Evolutionary conservation across 2,329 filamentous ascomycete genomes (phyloP), one percentile per base, ranked within the genome.

Genomic region (Penicillium sp.): DNA sequence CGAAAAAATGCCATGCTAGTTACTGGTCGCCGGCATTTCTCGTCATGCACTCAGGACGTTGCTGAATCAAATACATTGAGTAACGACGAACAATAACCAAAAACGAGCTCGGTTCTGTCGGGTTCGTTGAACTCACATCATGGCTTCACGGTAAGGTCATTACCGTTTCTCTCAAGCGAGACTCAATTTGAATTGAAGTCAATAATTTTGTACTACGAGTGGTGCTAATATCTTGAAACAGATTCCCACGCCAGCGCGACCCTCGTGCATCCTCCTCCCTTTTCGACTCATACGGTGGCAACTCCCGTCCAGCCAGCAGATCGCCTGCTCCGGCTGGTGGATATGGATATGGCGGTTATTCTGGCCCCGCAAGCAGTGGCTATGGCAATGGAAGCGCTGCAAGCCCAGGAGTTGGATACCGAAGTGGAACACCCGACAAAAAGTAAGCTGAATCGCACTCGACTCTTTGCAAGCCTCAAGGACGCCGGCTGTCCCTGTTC

Each of bases 221-320:
- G n/a, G n/a, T n/a, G n/a, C n/a, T n/a, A n/a, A n/a, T n/a, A n/a
- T n/a, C n/a, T n/a, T n/a, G n/a, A n/a, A n/a, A 35, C 45, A 84
- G 82, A 70, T 85, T 85, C 63, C 74, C 77, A 52, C 67, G 74
- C 54, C 83, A 87, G 70, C 62, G 64, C 39, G 64, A 68, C 76
- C 83, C 69, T 73, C 85, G 69, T 75, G 79, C 56, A 72, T 62
- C 83, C 57, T 82, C 77, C 59, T 80, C 80, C 50, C 78, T 88
- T 48, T 88, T 88, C 67, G 82, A 84, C 51, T 80, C 80, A 52
- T 88, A 87, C 66, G 79, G 75, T 47, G 74, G 75, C 52, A 69
- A 70, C 56, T 71, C 68, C 44, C 57, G 64, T 18, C 61, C 64
- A 3, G 51, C 52, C 15, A 66, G 60, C 42, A 59, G 56, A 42